Base-by-base conservation (phyloP, 2,329 filamentous ascomycete genomes). In the Penicillium sp. region DNA sequence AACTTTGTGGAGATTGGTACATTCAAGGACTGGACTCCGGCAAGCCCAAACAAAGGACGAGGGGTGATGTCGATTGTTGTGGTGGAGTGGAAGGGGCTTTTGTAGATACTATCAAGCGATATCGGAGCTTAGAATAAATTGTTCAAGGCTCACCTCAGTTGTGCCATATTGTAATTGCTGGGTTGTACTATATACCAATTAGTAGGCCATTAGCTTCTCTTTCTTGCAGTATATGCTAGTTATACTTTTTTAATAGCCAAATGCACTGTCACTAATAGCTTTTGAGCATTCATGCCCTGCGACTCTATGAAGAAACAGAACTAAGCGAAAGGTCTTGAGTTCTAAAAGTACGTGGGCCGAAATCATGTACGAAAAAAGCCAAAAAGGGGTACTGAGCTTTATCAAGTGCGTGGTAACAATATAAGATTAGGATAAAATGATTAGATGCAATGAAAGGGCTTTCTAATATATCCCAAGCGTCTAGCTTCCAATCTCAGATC, bases 401-500 rank as follows among this genome's bases (percentile, higher is more conserved):
- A 21, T 46, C 7, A 46, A 29, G 29, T 11, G 19, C 15, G 6
- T 15, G 2, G 6, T 2, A 33, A 6, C 8, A 29, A 36, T 23
- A 8, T 7, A 13, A 21, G 8, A 27, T 23, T 10, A 19, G n/a
- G 21, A 23, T n/a, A 5, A n/a, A 11, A 38, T 19, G 2, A 27
- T 46, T 13, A n/a, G 21, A 31, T 39, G n/a, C n/a, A n/a, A 39
- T 15, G 5, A 10, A 38, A 39, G 31, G 8, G 27, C 11, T 4
- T 38, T 25, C n/a, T 23, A 5, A 25, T 21, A n/a, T 19, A 19
- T 23, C 21, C 13, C 11, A 38, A 41, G 10, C 13, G 21, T 10
- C 41, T 39, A 29, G 6, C 7, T 19, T 2, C 16, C 10, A 13
- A 15, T 10, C 77, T 74, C 19, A 78, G 70, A 73, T 82, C 76